Evolutionary conservation across 768 basidiomycete species (phyloP), one percentile per base, ranked within the genome.

Genomic region (Hypsizygus marmoreus): DNA sequence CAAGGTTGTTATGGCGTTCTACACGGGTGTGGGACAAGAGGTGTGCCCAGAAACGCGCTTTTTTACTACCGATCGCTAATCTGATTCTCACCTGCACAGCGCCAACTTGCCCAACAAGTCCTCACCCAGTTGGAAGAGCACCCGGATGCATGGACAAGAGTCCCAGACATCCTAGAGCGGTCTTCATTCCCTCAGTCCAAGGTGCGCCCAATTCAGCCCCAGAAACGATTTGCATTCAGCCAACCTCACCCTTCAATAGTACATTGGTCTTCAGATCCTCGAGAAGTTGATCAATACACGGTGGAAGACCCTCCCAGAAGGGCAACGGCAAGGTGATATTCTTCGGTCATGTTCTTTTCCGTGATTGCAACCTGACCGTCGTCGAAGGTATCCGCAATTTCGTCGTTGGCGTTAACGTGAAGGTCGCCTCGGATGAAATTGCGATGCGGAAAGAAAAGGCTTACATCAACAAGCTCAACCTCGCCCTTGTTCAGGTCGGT

Each of bases 71-170:
- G 40, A 43, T 43, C 43, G 45, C 57, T 62, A 51, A 70, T 65
- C 60, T 55, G 54, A 58, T 57, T 28, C 23, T 53, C 35, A 17
- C 41, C 44, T 44, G 34, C 43, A 39, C 61, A 98, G 95, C 95
- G 95, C 90, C 88, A 90, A 82, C 67, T 86, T 65, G 95, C 95
- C 12, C 95, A 98, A 69, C 88, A 88, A 64, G 77, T 92, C 51
- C 79, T 99, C 56, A 97, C 95, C 6, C 94, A 95, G 63, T 87
- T 99, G 61, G 94, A 98, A 68, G 97, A 99, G 50, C 79, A 93
- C 65, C 89, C 91, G 13, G 95, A 98, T 49, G 86, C 95, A 26
- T 99, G 97, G 97, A 95, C 94, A 53, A 80, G 90, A 65, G 97
- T 98, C 6, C 97, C 97, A 30, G 88, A 89, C 49, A 89, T 99